Evolutionary conservation across 352 stramenopile species (phyloP).

Genomic region (Paralagenidium karlingii): DNA sequence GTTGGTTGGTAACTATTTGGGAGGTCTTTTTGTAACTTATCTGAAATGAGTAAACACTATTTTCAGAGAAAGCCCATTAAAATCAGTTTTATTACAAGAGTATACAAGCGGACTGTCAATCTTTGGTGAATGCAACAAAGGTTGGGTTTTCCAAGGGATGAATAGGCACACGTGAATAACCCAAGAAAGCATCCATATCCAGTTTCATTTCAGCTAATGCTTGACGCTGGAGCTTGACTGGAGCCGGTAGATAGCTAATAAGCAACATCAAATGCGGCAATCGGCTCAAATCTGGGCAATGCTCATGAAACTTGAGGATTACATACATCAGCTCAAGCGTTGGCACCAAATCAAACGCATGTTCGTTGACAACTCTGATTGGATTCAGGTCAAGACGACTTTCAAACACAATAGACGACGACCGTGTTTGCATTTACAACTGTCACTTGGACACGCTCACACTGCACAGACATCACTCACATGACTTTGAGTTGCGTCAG

Average conservation of each 20-base stretch:
- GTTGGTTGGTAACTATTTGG: not conserved
- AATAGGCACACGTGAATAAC: slow-evolving; percentile 28
- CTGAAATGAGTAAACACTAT: not conserved
- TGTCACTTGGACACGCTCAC: too few species aligned
- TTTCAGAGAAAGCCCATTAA: too few species aligned
- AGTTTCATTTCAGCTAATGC: slow-evolving; percentile 64
- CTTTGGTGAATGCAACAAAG: slow-evolving; percentile 59
- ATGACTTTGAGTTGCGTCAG: slow-evolving; percentile 59
- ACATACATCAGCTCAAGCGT: slow-evolving; percentile 57
- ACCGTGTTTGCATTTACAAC: too few species aligned
- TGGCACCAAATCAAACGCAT: slow-evolving; percentile 34
- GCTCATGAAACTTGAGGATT: not conserved
- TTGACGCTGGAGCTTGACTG: slow-evolving; percentile 62
- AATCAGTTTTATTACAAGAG: too few species aligned
- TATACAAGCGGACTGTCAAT: too few species aligned
- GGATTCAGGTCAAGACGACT: slow-evolving; percentile 69
- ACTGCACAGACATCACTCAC: too few species aligned
- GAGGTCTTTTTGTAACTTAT: not conserved
- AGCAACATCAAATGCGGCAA: not conserved
- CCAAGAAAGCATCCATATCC: slow-evolving; percentile 49
- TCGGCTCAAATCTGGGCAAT: not conserved
- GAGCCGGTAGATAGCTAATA: slow-evolving; percentile 50
- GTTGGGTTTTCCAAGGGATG: slow-evolving; percentile 52
- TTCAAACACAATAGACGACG: not conserved
- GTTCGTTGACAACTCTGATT: slow-evolving; percentile 56